These are phyloP conservation scores for Xylaria intraflava DNA, from an alignment of 495 filamentous ascomycete genomes.

Conservation along the genomic window DNA sequence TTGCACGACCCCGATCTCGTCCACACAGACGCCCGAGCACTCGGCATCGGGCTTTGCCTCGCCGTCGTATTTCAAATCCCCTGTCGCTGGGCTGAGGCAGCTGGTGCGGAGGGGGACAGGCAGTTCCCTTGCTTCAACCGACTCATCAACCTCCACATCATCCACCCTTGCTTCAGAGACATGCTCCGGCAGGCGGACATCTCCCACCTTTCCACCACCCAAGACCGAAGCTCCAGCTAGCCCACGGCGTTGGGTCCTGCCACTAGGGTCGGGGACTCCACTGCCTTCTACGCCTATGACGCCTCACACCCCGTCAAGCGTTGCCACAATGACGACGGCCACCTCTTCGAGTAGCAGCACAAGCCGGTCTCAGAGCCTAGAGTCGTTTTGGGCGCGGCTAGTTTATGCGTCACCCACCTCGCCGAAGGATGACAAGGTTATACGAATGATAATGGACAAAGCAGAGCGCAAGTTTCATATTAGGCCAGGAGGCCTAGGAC, in stretches of 20 bases:
- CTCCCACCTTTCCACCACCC: slow-evolving; percentile 40
- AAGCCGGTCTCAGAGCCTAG: slow-evolving; percentile 17
- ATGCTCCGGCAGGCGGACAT: slow-evolving; percentile 30
- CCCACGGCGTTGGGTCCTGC: slow-evolving; percentile 21
- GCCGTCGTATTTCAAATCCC: slow-evolving; percentile 27
- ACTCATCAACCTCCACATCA: slow-evolving; percentile 12
- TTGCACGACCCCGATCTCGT: slow-evolving; percentile 22
- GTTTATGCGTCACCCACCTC: slow-evolving; percentile 29
- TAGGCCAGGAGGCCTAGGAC: slow-evolving; percentile 36
- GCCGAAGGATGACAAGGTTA: slow-evolving; percentile 31
- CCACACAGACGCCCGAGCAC: slow-evolving; percentile 18
- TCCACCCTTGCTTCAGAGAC: slow-evolving; percentile 36
- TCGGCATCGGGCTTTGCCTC: slow-evolving; percentile 15
- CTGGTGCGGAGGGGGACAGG: slow-evolving; percentile 32
- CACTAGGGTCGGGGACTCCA: slow-evolving; percentile 18
- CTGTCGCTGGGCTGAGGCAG: slow-evolving; percentile 32
- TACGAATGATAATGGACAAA: slow-evolving; percentile 35
- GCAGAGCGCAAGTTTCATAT: slow-evolving; percentile 40
- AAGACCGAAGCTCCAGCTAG: slow-evolving; percentile 13
- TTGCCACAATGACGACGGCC: slow-evolving; percentile 28
- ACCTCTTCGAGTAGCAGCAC: slow-evolving; percentile 14
- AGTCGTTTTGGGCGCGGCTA: slow-evolving; percentile 34
- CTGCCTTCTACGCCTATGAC: slow-evolving; percentile 35
- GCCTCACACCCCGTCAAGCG: slow-evolving; percentile 37
- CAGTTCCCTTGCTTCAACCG: slow-evolving; percentile 10